Conservation (phyloP, 2,329 filamentous ascomycete genomes). For the Dothistroma pini region DNA sequence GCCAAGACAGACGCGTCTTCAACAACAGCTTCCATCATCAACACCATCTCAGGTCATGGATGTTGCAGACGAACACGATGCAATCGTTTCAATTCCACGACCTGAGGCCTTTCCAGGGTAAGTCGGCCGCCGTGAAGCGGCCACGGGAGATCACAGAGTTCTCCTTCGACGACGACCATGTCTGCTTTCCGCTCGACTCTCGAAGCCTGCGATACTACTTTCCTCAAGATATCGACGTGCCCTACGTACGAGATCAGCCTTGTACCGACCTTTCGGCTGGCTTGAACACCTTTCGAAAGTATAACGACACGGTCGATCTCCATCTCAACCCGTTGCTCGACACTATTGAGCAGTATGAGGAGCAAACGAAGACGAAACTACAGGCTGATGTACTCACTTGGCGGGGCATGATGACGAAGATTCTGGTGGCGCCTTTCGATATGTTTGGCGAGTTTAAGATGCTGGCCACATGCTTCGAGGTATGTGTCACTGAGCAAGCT, state of each 20-base stretch:
- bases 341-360: slow-evolving; percentile 70
- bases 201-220: slow-evolving; percentile 61
- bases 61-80: slow-evolving; percentile 6
- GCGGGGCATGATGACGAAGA: slow-evolving; percentile 99
- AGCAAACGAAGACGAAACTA: slow-evolving; percentile 45
- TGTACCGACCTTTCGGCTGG: slow-evolving; percentile 73
- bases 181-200: slow-evolving; percentile 66
- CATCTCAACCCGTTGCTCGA: slow-evolving; percentile 81
- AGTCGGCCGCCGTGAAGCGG: slow-evolving; percentile 67
- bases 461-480: slow-evolving; percentile 90
- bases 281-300: slow-evolving; percentile 70
- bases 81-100: slow-evolving; percentile 62
- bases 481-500: slow-evolving; percentile 43
- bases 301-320: slow-evolving; percentile 81
- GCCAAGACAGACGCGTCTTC: not conserved
- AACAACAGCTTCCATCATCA: not conserved
- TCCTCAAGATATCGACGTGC: slow-evolving; percentile 49
- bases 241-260: slow-evolving; percentile 26
- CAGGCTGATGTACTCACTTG: slow-evolving; percentile 84
- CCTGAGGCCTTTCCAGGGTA: slow-evolving; percentile 63
- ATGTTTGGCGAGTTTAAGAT: slow-evolving; percentile 88
- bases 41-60: not conserved
- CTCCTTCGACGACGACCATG: slow-evolving; percentile 83
- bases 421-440: slow-evolving; percentile 81
- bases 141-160: slow-evolving; percentile 89